Percentiles rank a stretch among this genome's conserved stretches.
Evolutionary conservation across 2,329 filamentous ascomycete genomes (phyloP).

Genomic region (Alternaria triticina): DNA sequence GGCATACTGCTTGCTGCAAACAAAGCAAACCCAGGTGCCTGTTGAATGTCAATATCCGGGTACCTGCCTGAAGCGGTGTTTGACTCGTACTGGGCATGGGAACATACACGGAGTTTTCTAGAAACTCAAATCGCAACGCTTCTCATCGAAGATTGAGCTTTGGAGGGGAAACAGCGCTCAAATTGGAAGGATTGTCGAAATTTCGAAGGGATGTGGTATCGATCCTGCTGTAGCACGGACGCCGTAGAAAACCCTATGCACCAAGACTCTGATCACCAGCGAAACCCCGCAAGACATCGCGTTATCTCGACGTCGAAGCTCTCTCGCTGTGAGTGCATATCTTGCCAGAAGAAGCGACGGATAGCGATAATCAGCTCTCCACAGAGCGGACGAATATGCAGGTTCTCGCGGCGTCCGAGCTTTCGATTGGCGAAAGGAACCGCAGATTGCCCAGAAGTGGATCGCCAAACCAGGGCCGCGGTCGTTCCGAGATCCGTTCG

Average conservation of each 20-base stretch:
- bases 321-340: background rate
- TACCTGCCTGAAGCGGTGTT: conserved; percentile 1
- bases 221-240: conserved; percentile 2
- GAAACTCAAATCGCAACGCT: background rate
- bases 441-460: conserved; percentile 13
- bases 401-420: conserved; percentile 14
- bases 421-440: conserved; percentile 30
- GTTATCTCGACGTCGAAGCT: background rate
- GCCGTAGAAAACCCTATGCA: background rate
- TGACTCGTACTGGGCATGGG: background rate
- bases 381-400: conserved; percentile 15
- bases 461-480: conserved; percentile 17
- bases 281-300: background rate
- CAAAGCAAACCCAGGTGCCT: background rate
- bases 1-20: background rate
- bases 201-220: background rate
- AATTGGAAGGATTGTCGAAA: background rate
- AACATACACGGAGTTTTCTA: background rate
- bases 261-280: background rate
- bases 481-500: background rate
- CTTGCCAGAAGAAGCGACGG: background rate
- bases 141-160: background rate
- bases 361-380: conserved; percentile 20
- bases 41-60: background rate
- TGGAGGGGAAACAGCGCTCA: background rate